A percentile compares a stretch with the other conserved stretches of the same genome.
These are phyloP conservation scores for Globisporangium nodosum DNA, from an alignment of 352 stramenopile species.

Conservation along the genomic window DNA sequence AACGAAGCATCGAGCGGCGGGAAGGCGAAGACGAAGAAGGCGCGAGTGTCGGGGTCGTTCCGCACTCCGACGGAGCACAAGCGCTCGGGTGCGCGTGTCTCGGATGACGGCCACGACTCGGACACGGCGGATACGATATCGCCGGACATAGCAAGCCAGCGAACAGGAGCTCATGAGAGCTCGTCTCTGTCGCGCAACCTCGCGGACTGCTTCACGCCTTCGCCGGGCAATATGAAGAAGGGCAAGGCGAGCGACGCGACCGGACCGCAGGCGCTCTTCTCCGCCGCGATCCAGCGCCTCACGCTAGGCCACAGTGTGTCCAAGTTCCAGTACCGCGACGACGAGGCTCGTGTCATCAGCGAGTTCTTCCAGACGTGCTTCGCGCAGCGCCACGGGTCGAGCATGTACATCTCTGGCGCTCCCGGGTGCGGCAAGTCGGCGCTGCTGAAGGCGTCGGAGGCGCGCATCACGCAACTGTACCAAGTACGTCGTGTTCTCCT, in stretches of 20 bases:
- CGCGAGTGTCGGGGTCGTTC: slow-evolving; percentile 6
- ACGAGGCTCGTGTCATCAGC: slow-evolving; percentile 43
- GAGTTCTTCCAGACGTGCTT: slow-evolving; percentile 64
- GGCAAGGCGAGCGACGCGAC: slow-evolving; percentile 11
- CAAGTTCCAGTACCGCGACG: slow-evolving; percentile 52
- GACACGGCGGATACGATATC: slow-evolving; percentile 34
- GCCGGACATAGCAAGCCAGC: slow-evolving; percentile 23
- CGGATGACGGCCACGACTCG: slow-evolving; percentile 2
- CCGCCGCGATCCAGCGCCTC: slow-evolving; percentile 42
- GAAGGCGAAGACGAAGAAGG: slow-evolving; percentile 12
- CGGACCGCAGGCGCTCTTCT: slow-evolving; percentile 15
- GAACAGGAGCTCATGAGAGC: slow-evolving; percentile 20
- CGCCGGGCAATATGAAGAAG: slow-evolving; percentile 28
- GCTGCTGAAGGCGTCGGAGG: slow-evolving; percentile 49
- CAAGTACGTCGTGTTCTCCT: slow-evolving; percentile 21
- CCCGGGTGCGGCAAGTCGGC: slow-evolving; percentile 78
- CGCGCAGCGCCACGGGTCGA: slow-evolving; percentile 36
- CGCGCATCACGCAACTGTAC: slow-evolving; percentile 45
- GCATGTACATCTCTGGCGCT: slow-evolving; percentile 73
- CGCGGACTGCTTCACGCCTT: slow-evolving; percentile 64
- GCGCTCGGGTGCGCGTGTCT: not conserved
- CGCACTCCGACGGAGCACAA: slow-evolving; percentile 14
- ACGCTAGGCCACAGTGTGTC: slow-evolving; percentile 38
- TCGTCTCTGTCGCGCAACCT: slow-evolving; percentile 31
- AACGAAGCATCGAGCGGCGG: not conserved